Percentiles rank a stretch among this genome's conserved stretches.
phyloP scores from a whole-genome alignment of 805 yeast species.

The Sungouiella thailandica region DNA sequence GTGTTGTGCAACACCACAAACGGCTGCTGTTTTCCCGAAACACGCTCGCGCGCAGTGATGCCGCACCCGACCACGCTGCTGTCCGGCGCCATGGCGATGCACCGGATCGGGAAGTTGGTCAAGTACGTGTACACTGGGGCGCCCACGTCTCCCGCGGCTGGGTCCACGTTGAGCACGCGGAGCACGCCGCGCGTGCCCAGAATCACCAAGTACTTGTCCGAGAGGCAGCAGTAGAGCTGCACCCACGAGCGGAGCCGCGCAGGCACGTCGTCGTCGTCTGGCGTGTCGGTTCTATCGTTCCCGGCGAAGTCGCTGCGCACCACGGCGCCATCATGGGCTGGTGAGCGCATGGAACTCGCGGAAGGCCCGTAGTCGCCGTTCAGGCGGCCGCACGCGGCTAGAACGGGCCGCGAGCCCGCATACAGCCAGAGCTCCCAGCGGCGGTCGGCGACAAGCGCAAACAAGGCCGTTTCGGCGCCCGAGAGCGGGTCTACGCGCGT shows the following conservation, averaged over 20 bases:
- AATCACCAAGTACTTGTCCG: conserved; percentile 56
- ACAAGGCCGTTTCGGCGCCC: conserved; percentile 57
- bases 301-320: conserved; percentile 24
- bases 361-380: conserved; percentile 63
- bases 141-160: conserved; percentile 35
- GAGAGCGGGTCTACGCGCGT: conserved; percentile 23
- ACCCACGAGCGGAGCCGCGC: conserved; percentile 50
- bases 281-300: conserved; percentile 6
- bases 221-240: conserved; percentile 53
- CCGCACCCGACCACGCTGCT: conserved; percentile 72
- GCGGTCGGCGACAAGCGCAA: conserved; percentile 61
- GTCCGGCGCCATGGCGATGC: conserved; percentile 64
- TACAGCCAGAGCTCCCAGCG: conserved; percentile 73
- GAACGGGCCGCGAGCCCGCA: conserved; percentile 38
- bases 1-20: conserved; percentile 60
- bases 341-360: conserved; percentile 20
- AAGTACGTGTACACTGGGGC: conserved; percentile 62
- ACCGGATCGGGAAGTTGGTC: conserved; percentile 72
- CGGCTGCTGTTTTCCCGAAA: conserved; percentile 69
- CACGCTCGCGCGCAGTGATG: conserved; percentile 72
- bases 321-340: conserved; percentile 19
- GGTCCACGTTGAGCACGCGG: conserved; percentile 53
- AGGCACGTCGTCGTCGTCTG: conserved; percentile 19
- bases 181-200: conserved; percentile 72
- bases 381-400: conserved; percentile 64